Base-by-base conservation (phyloP, 2,329 filamentous ascomycete species). In the Fusarium oxysporum region DNA sequence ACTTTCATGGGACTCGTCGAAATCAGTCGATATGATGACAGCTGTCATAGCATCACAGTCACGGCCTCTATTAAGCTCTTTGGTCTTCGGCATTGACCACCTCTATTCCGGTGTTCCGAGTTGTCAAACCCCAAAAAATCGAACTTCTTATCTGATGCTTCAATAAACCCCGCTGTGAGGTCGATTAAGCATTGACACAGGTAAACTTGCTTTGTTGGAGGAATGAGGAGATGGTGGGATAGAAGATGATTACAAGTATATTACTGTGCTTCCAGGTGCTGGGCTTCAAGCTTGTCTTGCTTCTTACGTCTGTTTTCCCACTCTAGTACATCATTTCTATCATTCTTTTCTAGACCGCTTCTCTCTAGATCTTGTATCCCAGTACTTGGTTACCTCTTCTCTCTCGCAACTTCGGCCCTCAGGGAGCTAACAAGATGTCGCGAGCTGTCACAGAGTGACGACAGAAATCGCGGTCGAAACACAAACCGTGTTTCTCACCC, bases 401-500 rank as follows among this genome's bases (percentile, higher is more conserved):
- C 30, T 54, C 45, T 45, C 25, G 45, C 41, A 53, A 40, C 16
- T 19, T 50, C 28, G 35, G 41, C 50, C 41, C 30, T 48, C 32
- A 54, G 51, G 40, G 48, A 57, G 40, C 43, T 28, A 50, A 44
- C 32, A 55, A 47, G 43, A 37, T 63, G 50, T 64, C 53, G 53
- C 41, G 45, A 71, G 43, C 33, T 43, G 48, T 53, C 60, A 62
- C 48, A 21, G 28, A 59, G 68, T 73, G 73, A 77, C 72, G 73
- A 70, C 65, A 64, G 68, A 56, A 43, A 62, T 70, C 40, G 55
- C 50, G 65, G 51, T 41, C 55, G 65, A 65, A 71, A 75, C 55
- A 63, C 67, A 60, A 67, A 40, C 54, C 62, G 57, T 64, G 65
- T 70, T 69, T 59, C 65, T 64, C 66, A 69, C 66, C 71, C 73